Evolutionary conservation across 2,329 filamentous ascomycete genomes (phyloP).

Genomic region (Pseudogymnoascus sp.): DNA sequence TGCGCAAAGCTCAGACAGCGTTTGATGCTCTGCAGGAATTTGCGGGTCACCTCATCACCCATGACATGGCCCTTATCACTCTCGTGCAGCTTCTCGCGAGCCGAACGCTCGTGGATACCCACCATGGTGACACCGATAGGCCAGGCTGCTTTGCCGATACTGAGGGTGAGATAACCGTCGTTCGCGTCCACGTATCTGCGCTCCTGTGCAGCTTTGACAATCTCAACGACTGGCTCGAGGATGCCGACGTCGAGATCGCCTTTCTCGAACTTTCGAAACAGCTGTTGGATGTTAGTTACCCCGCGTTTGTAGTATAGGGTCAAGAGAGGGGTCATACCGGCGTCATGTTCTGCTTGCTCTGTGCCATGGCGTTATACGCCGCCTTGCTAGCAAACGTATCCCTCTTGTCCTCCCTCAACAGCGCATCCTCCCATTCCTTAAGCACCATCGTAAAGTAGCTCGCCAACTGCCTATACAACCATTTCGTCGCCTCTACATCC

Average conservation of each 20-base stretch:
- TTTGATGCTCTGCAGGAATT: slow-evolving; percentile 97
- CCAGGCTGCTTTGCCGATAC: slow-evolving; percentile 96
- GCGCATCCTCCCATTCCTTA: slow-evolving; percentile 73
- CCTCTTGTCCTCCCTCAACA: slow-evolving; percentile 56
- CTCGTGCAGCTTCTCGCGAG: slow-evolving; percentile 89
- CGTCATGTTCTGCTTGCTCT: slow-evolving; percentile 78
- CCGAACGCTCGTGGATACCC: slow-evolving; percentile 94
- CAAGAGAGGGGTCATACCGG: slow-evolving; percentile 44
- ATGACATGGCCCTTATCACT: slow-evolving; percentile 88
- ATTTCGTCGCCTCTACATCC: slow-evolving; percentile 58
- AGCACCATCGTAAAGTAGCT: slow-evolving; percentile 98
- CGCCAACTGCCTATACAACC: slow-evolving; percentile 78
- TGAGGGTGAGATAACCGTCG: slow-evolving; percentile 84
- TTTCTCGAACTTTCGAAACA: slow-evolving; percentile 85
- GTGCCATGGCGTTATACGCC: slow-evolving; percentile 77
- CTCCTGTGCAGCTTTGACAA: slow-evolving; percentile 83
- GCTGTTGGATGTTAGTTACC: slow-evolving; percentile 29
- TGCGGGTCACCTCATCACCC: slow-evolving; percentile 91
- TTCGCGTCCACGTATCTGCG: slow-evolving; percentile 93
- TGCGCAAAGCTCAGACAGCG: slow-evolving; percentile 93
- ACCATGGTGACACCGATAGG: slow-evolving; percentile 99
- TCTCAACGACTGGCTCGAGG: slow-evolving; percentile 78
- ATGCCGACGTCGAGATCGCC: slow-evolving; percentile 71
- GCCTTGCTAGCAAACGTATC: slow-evolving; percentile 72
- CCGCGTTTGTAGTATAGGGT: not conserved